These are phyloP conservation scores for Lentinula detonsa DNA, from an alignment of 768 basidiomycete species.

Conservation along the genomic window DNA sequence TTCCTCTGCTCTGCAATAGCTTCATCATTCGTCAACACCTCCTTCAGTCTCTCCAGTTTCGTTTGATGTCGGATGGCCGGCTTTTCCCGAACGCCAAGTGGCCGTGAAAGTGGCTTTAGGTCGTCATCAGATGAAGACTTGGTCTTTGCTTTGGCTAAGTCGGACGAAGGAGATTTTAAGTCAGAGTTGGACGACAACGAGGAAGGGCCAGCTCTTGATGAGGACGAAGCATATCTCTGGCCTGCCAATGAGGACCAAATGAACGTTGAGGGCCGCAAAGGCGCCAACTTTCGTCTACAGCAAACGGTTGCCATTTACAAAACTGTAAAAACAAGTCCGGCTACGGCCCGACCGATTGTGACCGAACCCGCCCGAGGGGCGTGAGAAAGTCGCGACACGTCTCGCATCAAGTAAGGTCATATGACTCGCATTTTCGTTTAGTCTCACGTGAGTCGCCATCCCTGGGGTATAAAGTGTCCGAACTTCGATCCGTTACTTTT, in stretches of 20 bases:
- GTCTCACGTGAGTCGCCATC: neutral
- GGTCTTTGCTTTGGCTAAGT: neutral
- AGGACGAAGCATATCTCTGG: neutral
- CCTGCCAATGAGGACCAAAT: neutral
- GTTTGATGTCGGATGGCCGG: neutral
- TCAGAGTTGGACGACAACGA: neutral
- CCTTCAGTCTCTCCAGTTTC: neutral
- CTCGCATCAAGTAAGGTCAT: neutral
- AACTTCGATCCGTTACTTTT: neutral
- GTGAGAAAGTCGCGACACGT: neutral
- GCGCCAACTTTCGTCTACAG: neutral
- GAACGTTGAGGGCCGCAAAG: neutral
- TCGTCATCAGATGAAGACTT: neutral
- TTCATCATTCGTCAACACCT: constrained; percentile 5
- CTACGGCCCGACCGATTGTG: neutral
- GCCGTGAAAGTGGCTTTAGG: neutral
- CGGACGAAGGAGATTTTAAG: neutral
- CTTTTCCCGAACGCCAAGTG: neutral
- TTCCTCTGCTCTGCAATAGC: constrained; percentile 5
- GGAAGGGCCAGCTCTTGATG: neutral
- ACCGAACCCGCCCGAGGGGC: neutral
- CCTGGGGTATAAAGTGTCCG: neutral
- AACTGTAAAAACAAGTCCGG: neutral
- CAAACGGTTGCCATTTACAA: neutral
- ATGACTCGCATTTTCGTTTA: neutral